Evolutionary conservation across 1,284 basidiomycete species (phyloP), one percentile per base, ranked within the genome.

Genomic region (Trametes polyzona): DNA sequence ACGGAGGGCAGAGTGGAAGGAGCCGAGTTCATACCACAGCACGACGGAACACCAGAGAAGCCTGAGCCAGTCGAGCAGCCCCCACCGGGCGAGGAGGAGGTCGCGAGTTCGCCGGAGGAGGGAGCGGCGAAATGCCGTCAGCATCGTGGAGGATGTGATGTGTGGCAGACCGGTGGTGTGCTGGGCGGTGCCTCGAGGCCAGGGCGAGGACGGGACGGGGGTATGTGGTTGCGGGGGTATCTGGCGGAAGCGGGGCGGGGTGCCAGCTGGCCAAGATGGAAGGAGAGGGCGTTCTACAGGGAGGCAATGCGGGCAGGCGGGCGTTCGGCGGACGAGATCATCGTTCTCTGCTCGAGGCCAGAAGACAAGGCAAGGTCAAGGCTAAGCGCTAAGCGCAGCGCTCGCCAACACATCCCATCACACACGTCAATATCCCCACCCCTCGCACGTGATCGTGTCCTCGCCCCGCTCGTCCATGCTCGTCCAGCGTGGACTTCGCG

Each of bases 11-110:
- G 77, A 82, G 58, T 77, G 75, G 65, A 83, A 87, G 7, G 72
- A 64, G 53, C 83, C 80, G 52, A 85, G 69, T 70, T 92, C 90
- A 53, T 79, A 84, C 83, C 87, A 88, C n/a, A 90, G 70, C 29
- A 90, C 73, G 27, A 83, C 63, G 0, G 85, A 71, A 19, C 86
- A 69, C 84, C 87, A 89, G 24, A 80, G 69, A 26, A 87, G 71
- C 16, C 85, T 76, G 46, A 88, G 72, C 57, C 58, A 66, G 55
- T 58, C 55, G n/a, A 66, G 51, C 36, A 67, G 62, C 3, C 59
- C 62, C 62, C 61, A 63, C 27, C 51, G 52, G 24, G 50, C 39
- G 27, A 63, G 32, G 23, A 36, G 44, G 27, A 42, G 27, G 35
- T 59, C 52, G 42, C 59, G 53, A 8, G 55, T 44, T 24, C 43